A percentile compares a stretch with the other conserved stretches of the same genome.
Evolutionary conservation across 2,329 filamentous ascomycete genomes (phyloP).

Genomic region (Colletotrichum sidae): DNA sequence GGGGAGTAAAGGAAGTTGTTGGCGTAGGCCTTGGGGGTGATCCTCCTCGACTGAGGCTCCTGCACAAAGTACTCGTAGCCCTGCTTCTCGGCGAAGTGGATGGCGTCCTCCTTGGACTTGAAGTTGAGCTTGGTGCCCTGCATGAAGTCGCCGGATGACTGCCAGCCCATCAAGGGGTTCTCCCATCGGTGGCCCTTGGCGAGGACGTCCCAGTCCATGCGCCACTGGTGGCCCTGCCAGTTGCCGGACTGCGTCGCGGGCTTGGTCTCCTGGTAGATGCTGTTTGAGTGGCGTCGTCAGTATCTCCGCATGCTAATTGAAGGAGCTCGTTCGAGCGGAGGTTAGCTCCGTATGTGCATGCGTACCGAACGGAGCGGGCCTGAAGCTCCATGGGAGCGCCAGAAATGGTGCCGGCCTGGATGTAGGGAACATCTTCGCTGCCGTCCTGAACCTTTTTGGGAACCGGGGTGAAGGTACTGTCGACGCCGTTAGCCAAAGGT

Average conservation of each 20-base stretch:
- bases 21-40: constrained; percentile 93
- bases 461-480: constrained; percentile 88
- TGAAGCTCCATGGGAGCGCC: constrained; percentile 95
- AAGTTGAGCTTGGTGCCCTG: constrained; percentile 93
- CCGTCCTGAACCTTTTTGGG: constrained; percentile 92
- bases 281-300: constrained; percentile 51
- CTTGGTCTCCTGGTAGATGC: constrained; percentile 92
- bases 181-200: constrained; percentile 96
- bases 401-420: constrained; percentile 88
- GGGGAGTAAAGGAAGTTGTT: constrained; percentile 93
- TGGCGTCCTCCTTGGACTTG: constrained; percentile 92
- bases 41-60: constrained; percentile 89
- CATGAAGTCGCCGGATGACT: constrained; percentile 94
- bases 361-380: constrained; percentile 91
- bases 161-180: constrained; percentile 98
- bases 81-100: constrained; percentile 96
- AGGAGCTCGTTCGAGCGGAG: not conserved
- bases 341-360: constrained; percentile 15
- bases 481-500: constrained; percentile 29
- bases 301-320: not conserved
- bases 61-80: constrained; percentile 99
- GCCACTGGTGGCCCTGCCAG: constrained; percentile 88
- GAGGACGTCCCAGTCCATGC: constrained; percentile 98
- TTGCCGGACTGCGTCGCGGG: constrained; percentile 95
- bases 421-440: constrained; percentile 79